Evolutionary conservation across 2,329 filamentous ascomycete genomes (phyloP), one percentile per base, ranked within the genome.

Genomic region (Huntiella savannae): DNA sequence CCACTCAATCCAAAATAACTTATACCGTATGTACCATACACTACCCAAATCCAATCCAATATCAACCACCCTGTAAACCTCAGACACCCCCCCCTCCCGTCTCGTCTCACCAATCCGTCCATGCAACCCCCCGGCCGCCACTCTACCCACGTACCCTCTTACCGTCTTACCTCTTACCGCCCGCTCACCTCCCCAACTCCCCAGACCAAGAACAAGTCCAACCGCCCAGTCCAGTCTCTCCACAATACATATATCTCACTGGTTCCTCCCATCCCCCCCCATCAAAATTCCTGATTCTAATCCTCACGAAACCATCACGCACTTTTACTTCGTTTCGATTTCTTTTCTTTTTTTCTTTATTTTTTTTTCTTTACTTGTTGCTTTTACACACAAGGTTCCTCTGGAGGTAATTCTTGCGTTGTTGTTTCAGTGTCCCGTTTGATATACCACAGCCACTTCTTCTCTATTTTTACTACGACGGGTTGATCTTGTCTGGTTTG

Each of bases 341-440:
- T 13, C 34, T 40, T 43, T 40, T 32, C 42, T 46, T 28, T 40
- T 28, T 45, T 48, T 39, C 37, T 7, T 45, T 40, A 37, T 34
- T 42, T 46, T 41, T 22, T 45, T 34, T 28, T 33, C 39, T 47
- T 52, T 40, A 19, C 40, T 34, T 41, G 2, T 36, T 34, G 43
- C 15, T 12, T 42, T 43, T 48, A 32, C 39, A 16, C 33, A 19
- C 33, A 13, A 33, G 33, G 43, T 42, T 34, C 28, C 40, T 43
- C 40, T 33, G 40, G 40, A 41, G 40, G 40, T 41, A 33, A 7
- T 10, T 32, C 40, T 41, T 41, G 19, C 19, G 40, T 12, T 41
- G n/a, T 40, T 19, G 15, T 39, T 19, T 17, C 19, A 15, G 12
- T 39, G 10, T 6, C 15, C 15, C 15, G 15, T 15, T 39, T 39